phyloP scores from a whole-genome alignment of 179 eudicot genomes.

The Patellifolia procumbens region DNA sequence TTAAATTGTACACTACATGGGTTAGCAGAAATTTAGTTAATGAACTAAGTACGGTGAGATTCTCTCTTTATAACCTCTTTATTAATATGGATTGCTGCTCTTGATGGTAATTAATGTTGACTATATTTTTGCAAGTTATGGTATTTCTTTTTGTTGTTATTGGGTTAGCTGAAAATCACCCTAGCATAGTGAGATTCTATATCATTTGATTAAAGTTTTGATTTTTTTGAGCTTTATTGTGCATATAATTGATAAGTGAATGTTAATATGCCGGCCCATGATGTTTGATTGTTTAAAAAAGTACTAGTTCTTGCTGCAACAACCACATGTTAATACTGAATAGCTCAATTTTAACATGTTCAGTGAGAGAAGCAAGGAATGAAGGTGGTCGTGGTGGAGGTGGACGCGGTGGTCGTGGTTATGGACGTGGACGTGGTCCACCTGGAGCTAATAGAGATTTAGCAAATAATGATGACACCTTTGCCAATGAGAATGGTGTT shows the following conservation, averaged over 20 bases:
- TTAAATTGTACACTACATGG: no score
- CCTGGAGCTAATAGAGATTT: conserved; percentile 58
- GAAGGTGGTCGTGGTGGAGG: conserved; percentile 66
- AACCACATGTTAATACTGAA: neutral
- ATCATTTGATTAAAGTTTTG: no score
- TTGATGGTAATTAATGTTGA: no score
- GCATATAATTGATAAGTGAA: neutral
- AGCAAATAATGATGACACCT: conserved; percentile 42
- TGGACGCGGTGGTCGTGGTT: conserved; percentile 59
- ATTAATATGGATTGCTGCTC: no score
- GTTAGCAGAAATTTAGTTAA: no score
- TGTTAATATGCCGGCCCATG: no score
- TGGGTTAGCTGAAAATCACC: neutral
- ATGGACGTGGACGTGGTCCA: conserved; percentile 57
- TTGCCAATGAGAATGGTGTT: conserved; percentile 44
- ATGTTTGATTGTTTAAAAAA: no score
- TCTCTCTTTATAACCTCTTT: no score
- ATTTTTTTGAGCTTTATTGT: neutral
- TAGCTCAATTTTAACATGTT: neutral
- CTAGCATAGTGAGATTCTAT: neutral
- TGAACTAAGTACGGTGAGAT: no score
- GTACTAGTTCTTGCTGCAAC: no score
- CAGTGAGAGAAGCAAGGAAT: conserved; percentile 71
- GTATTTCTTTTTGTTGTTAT: neutral
- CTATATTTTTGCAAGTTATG: no score